Base-by-base conservation (phyloP, 2,329 filamentous ascomycete species). In the Leptographium galeiforme region DNA sequence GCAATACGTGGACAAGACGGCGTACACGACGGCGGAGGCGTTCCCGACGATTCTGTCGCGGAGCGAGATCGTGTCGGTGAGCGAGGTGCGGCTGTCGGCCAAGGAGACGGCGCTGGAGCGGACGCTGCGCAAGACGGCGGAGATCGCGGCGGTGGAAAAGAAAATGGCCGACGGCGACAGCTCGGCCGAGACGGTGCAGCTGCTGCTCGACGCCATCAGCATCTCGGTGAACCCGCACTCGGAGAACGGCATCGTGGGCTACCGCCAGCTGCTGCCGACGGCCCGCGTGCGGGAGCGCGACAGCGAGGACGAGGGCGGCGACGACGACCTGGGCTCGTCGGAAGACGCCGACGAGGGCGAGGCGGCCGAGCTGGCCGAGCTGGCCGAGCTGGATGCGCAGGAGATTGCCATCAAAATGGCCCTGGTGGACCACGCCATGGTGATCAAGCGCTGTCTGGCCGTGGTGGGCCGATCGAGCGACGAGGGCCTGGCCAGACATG, bases 1-100 rank as follows among this genome's bases (percentile, higher is more conserved):
- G 52, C 87, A 93, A 61, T 85, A 76, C 57, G 82, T 89, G 0
- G 87, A 95, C 64, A 97, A 96, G 72, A 77, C 82, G 0, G 69
- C 96, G 1, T 95, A 89, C 65, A 86, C 82, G 0, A 91, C 89
- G 0, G 84, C 83, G 0, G 90, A 96, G 61, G 70, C 84, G 0
- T 97, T 97, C 70, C 93, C 91, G 1, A 96, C 90, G 1, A 94
- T 97, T 49, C 72, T 96, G 32, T 81, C 89, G 36, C 81, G 90
- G 53, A 95, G 88, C 61, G 90, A 96, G 68, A 86, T 97, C 56
- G 70, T 94, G 14, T 73, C 79, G 8, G 74, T 78, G 1, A 78
- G 83, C 18, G 82, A 84, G 49, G 67, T 89, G 18, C 75, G 75
- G 12, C 73, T 96, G 32, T 78, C 78, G 36, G 82, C 90, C 8